These are phyloP conservation scores for Sphagnurus paluster DNA, from an alignment of 1,284 basidiomycete species.

Conservation along the genomic window DNA sequence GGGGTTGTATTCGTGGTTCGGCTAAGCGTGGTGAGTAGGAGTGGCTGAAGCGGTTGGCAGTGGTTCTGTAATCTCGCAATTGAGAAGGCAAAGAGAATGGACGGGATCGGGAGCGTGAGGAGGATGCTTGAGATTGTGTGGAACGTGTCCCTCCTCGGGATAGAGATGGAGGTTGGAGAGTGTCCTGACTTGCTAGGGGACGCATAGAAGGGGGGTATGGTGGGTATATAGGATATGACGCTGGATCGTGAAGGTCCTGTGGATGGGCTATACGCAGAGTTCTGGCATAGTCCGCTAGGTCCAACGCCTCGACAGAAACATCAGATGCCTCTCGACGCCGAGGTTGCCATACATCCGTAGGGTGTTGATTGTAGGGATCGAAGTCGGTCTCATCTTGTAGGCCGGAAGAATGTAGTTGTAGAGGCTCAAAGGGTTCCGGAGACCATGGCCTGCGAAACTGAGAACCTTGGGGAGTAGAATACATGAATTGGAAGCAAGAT, in stretches of 20 bases:
- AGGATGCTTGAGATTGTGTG: slow-evolving; percentile 37
- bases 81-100: slow-evolving; percentile 52
- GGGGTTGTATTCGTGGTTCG: slow-evolving; percentile 20
- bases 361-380: slow-evolving; percentile 8
- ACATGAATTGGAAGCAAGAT: slow-evolving; percentile 31
- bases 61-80: slow-evolving; percentile 22
- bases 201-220: slow-evolving; percentile 31
- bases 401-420: slow-evolving; percentile 23
- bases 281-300: slow-evolving; percentile 65
- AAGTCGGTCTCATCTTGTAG: slow-evolving; percentile 1
- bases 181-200: slow-evolving; percentile 36
- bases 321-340: slow-evolving; percentile 53
- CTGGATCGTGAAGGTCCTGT: slow-evolving; percentile 32
- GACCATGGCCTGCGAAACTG: slow-evolving; percentile 62
- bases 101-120: slow-evolving; percentile 32
- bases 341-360: slow-evolving; percentile 12
- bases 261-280: slow-evolving; percentile 41
- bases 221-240: slow-evolving; percentile 27
- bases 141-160: slow-evolving; percentile 47
- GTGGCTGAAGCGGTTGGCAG: slow-evolving; percentile 20
- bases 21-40: slow-evolving; percentile 19
- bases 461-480: slow-evolving; percentile 45
- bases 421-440: slow-evolving; percentile 58
- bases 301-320: slow-evolving; percentile 64
- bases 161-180: slow-evolving; percentile 45